A percentile compares a stretch with the other conserved stretches of the same genome.
Evolutionary conservation across 495 filamentous ascomycete species (phyloP).

Genomic region (Neurospora intermedia): DNA sequence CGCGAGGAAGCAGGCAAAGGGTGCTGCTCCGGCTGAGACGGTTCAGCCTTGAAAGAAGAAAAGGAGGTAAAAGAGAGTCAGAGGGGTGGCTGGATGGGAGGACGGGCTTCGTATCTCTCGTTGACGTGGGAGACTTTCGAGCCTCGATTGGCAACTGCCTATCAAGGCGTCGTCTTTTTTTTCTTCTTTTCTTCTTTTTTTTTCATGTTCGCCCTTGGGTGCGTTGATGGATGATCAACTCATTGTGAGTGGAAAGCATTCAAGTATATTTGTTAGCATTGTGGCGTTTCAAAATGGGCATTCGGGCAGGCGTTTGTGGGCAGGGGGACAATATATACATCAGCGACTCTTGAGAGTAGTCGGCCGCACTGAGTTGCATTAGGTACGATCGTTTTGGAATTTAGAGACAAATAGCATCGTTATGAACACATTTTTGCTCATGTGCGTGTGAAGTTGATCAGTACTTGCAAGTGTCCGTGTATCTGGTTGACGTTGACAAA

Average conservation of each 20-base stretch:
- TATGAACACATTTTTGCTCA: not conserved
- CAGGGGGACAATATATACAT: not conserved
- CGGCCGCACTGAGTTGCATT: not conserved
- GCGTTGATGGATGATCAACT: not conserved
- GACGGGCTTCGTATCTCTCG: not conserved
- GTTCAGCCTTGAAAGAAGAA: not conserved
- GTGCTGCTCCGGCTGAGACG: not conserved
- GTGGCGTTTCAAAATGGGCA: not conserved
- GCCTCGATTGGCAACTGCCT: not conserved
- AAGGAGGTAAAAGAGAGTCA: not conserved
- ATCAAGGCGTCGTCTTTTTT: not conserved
- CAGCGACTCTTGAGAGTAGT: not conserved
- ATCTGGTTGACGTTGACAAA: no score
- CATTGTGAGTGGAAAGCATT: not conserved
- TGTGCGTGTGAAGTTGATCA: not conserved
- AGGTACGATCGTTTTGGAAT: not conserved
- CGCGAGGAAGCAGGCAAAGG: conserved; percentile 46
- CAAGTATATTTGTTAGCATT: not conserved
- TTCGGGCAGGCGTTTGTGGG: not conserved
- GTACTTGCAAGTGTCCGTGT: no score
- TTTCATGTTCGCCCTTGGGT: not conserved
- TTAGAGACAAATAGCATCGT: not conserved
- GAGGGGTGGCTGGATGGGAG: not conserved
- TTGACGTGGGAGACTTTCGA: not conserved
- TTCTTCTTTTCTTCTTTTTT: not conserved